Percentiles rank a stretch among this genome's conserved stretches.
These are phyloP conservation scores for Chimonanthus praecox DNA, from an alignment of 164 flowering plant species.

Conservation along the genomic window DNA sequence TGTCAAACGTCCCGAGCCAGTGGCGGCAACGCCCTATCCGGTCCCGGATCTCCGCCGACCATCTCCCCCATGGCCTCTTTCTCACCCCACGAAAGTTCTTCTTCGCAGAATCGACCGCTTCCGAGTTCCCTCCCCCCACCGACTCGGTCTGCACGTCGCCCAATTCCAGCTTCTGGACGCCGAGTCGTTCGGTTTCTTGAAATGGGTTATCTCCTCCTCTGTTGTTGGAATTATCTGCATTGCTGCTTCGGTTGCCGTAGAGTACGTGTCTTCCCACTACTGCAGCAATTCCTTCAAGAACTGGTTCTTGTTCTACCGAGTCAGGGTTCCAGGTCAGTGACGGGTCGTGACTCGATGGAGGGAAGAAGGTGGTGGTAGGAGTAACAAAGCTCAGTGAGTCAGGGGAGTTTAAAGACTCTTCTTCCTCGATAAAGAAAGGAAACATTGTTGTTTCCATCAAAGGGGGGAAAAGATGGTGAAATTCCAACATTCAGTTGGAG, in stretches of 20 bases:
- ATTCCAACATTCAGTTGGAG: slow-evolving; percentile 2
- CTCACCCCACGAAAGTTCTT: slow-evolving; percentile 70
- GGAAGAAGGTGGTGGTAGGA: not conserved
- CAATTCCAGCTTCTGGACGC: not conserved
- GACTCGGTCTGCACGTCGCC: not conserved
- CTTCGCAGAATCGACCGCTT: slow-evolving; percentile 13
- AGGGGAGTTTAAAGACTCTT: not conserved
- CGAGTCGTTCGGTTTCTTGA: not conserved
- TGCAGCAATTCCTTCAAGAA: slow-evolving; percentile 80
- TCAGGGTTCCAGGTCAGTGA: not conserved
- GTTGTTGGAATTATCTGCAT: not conserved
- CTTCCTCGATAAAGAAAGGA: slow-evolving; percentile 1
- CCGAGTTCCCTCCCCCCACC: not conserved
- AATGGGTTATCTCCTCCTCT: not conserved
- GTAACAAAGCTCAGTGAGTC: not conserved
- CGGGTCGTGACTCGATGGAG: not conserved
- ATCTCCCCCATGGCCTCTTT: slow-evolving; percentile 93
- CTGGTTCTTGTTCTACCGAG: slow-evolving; percentile 1
- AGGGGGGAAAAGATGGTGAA: not conserved
- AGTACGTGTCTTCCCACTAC: slow-evolving; percentile 69
- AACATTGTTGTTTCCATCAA: slow-evolving; percentile 1
- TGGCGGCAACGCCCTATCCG: slow-evolving; percentile 81
- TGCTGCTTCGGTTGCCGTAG: slow-evolving; percentile 26
- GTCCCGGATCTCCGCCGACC: slow-evolving; percentile 93
- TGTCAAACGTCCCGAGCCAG: slow-evolving; percentile 93